A percentile compares a stretch with the other conserved stretches of the same genome.
Evolutionary conservation across 495 filamentous ascomycete species (phyloP).

Genomic region (Lepraria neglecta): DNA sequence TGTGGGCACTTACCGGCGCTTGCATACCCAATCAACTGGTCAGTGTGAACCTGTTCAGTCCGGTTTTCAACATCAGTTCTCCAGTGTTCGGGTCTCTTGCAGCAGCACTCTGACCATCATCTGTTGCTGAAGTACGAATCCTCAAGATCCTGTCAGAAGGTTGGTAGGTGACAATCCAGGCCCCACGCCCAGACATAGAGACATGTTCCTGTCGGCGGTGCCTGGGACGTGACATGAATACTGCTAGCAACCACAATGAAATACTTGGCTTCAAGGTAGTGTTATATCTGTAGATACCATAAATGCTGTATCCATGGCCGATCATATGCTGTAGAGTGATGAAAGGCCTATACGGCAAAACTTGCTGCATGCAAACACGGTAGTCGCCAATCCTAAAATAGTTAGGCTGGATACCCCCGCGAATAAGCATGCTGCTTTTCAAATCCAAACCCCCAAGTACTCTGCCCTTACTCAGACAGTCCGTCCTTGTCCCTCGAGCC

Average conservation of each 20-base stretch:
- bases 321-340: too few species aligned
- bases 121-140: neutral
- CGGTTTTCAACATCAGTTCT: neutral
- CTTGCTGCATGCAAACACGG: too few species aligned
- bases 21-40: conserved; percentile 8
- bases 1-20: conserved; percentile 11
- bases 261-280: too few species aligned
- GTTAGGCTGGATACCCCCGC: conserved; percentile 4
- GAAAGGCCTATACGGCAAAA: too few species aligned
- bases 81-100: neutral
- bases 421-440: conserved; percentile 10
- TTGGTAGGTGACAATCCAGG: too few species aligned
- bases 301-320: too few species aligned
- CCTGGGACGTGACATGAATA: too few species aligned
- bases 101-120: neutral
- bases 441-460: neutral
- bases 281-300: too few species aligned
- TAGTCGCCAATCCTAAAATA: neutral
- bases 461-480: conserved; percentile 7
- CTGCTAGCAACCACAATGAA: too few species aligned
- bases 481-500: conserved; percentile 3
- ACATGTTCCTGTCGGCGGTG: too few species aligned
- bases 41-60: neutral
- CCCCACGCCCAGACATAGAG: too few species aligned
- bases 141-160: neutral